These are phyloP conservation scores for Coemansia sp. DNA, from an alignment of 192 early-diverging fungal genomes.

Conservation along the genomic window DNA sequence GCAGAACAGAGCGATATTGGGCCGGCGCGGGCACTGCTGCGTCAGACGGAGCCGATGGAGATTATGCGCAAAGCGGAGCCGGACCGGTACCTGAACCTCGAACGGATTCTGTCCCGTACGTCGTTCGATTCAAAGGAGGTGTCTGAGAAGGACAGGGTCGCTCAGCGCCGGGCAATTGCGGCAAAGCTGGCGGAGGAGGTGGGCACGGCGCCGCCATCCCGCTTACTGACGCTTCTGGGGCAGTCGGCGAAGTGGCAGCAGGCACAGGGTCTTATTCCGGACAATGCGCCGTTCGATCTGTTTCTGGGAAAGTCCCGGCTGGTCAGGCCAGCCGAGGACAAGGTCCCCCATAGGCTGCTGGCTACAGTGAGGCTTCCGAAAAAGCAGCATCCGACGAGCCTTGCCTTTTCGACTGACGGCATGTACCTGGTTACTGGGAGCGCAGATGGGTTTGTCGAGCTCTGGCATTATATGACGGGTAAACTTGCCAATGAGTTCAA, in stretches of 20 bases:
- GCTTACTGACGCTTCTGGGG: constrained; percentile 77
- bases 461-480: constrained; percentile 91
- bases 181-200: constrained; percentile 43
- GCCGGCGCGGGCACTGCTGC: constrained; percentile 75
- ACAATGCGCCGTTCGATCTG: constrained; percentile 69
- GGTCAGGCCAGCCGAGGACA: constrained; percentile 66
- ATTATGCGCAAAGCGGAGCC: constrained; percentile 63
- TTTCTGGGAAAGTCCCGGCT: constrained; percentile 63
- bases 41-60: constrained; percentile 91
- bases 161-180: constrained; percentile 69
- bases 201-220: constrained; percentile 57
- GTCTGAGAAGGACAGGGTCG: constrained; percentile 53
- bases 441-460: constrained; percentile 91
- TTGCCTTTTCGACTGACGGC: constrained; percentile 77
- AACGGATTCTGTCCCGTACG: constrained; percentile 61
- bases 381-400: constrained; percentile 72
- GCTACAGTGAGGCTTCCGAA: constrained; percentile 90
- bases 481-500: constrained; percentile 82
- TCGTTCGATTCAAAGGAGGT: constrained; percentile 57
- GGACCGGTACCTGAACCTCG: constrained; percentile 78
- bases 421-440: constrained; percentile 82
- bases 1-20: constrained; percentile 76
- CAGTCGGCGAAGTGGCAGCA: constrained; percentile 90
- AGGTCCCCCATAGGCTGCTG: constrained; percentile 61
- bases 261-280: constrained; percentile 66